Conservation (phyloP, 148 eudicot genomes). For the Rhododendron simsii region DNA sequence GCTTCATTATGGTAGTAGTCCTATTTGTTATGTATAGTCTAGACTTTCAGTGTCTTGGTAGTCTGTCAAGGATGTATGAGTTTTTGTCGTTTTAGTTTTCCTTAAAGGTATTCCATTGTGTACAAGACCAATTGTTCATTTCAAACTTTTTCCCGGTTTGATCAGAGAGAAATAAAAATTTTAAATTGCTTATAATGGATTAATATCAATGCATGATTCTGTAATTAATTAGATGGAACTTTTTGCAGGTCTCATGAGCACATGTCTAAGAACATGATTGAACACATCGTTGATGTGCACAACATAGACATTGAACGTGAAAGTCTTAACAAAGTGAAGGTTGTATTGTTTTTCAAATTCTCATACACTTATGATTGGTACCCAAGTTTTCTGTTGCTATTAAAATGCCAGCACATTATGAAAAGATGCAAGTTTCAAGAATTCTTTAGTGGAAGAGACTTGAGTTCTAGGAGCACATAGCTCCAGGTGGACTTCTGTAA, state of each 20-base stretch:
- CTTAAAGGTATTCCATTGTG: not conserved
- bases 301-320: constrained; percentile 53
- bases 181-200: not conserved
- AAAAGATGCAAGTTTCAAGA: not conserved
- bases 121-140: too few relatives aligned
- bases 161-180: not conserved
- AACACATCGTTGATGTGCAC: constrained; percentile 66
- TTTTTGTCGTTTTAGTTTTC: not conserved
- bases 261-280: constrained; percentile 54
- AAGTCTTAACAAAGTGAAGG: constrained; percentile 54
- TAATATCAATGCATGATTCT: not conserved
- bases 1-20: not conserved
- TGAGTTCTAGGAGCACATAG: not conserved
- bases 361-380: not conserved
- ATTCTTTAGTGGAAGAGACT: not conserved
- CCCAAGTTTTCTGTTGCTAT: not conserved
- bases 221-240: constrained; percentile 3
- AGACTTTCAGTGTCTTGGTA: not conserved
- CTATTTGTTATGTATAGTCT: not conserved
- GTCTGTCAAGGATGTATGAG: not conserved
- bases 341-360: not conserved
- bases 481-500: not conserved
- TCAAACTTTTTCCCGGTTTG: not conserved
- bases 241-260: constrained; percentile 67
- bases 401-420: not conserved